These are phyloP conservation scores for Sphaerosporella brunnea DNA, from an alignment of 495 filamentous ascomycete species.

Conservation along the genomic window DNA sequence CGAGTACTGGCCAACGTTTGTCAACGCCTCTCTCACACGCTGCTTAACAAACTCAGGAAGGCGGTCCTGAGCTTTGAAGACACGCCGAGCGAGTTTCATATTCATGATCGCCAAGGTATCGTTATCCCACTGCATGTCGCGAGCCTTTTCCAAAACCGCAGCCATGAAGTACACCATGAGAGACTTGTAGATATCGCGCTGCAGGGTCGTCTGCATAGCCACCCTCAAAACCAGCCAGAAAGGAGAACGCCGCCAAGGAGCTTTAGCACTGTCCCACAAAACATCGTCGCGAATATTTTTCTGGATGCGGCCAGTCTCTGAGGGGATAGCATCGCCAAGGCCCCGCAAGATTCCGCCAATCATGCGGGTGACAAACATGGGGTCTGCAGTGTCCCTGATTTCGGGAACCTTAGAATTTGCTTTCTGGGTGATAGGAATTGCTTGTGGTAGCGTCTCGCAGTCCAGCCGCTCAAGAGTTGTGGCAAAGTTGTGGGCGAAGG, in stretches of 20 bases:
- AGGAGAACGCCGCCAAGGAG: constrained; percentile 40
- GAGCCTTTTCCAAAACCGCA: constrained; percentile 27
- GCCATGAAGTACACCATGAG: constrained; percentile 38
- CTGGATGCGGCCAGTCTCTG: constrained; percentile 24
- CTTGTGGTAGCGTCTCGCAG: constrained; percentile 27
- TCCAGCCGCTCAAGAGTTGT: constrained; percentile 32
- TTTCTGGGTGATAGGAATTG: constrained; percentile 31
- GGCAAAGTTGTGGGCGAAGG: constrained; percentile 29
- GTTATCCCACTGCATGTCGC: constrained; percentile 6
- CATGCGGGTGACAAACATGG: constrained; percentile 39
- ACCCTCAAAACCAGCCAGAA: constrained; percentile 45
- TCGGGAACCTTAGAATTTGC: constrained; percentile 29
- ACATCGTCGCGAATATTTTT: constrained; percentile 49
- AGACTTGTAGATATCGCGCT: constrained; percentile 33
- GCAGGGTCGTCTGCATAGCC: constrained; percentile 30
- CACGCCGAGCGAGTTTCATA: constrained; percentile 34
- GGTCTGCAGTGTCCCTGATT: constrained; percentile 36
- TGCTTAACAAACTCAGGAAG: constrained; percentile 9
- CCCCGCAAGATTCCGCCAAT: constrained; percentile 34
- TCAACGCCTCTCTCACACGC: background rate
- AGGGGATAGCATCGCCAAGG: constrained; percentile 26
- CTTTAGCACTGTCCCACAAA: constrained; percentile 28
- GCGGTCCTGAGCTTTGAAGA: constrained; percentile 30
- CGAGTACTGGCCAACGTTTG: background rate
- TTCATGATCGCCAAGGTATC: constrained; percentile 32